Conservation (phyloP, 768 basidiomycete species). For the Mycena venus region DNA sequence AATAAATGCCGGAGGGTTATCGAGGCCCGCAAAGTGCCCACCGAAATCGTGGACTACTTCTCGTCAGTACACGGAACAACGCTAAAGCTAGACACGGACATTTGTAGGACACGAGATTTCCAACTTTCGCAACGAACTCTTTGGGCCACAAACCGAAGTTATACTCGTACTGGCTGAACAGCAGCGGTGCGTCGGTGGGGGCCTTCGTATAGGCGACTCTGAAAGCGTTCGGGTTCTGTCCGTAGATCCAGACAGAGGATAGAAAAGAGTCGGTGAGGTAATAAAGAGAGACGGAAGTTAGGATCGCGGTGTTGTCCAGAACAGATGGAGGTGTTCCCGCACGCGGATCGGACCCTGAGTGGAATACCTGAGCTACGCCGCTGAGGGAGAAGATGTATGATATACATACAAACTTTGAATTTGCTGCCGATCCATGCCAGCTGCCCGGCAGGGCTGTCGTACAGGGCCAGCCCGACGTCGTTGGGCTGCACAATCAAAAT, state of each 20-base stretch:
- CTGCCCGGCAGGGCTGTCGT: conserved; percentile 38
- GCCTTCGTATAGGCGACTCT: background rate
- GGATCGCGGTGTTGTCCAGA: conserved; percentile 20
- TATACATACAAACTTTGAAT: conserved; percentile 24
- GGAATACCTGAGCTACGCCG: too few species aligned
- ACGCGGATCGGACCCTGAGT: conserved; percentile 21
- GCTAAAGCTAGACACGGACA: background rate
- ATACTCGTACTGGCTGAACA: too few species aligned
- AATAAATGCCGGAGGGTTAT: conserved; percentile 23
- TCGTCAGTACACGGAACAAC: background rate
- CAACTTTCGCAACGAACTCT: conserved; percentile 4
- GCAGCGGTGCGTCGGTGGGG: conserved; percentile 7
- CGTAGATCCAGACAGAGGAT: conserved; percentile 35
- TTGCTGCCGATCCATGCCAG: conserved; percentile 41
- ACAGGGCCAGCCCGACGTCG: conserved; percentile 39
- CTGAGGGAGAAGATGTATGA: background rate
- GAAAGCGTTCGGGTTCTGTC: conserved; percentile 1
- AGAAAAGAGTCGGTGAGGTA: conserved; percentile 34
- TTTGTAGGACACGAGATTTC: conserved; percentile 8
- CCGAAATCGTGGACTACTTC: conserved; percentile 16
- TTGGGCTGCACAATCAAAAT: conserved; percentile 26
- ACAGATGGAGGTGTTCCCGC: conserved; percentile 12
- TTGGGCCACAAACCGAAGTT: conserved; percentile 5
- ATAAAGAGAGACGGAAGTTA: conserved; percentile 36
- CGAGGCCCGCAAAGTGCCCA: conserved; percentile 19